Base-by-base conservation (phyloP, 139 green algal genomes). In the Chlorella sp. region DNA sequence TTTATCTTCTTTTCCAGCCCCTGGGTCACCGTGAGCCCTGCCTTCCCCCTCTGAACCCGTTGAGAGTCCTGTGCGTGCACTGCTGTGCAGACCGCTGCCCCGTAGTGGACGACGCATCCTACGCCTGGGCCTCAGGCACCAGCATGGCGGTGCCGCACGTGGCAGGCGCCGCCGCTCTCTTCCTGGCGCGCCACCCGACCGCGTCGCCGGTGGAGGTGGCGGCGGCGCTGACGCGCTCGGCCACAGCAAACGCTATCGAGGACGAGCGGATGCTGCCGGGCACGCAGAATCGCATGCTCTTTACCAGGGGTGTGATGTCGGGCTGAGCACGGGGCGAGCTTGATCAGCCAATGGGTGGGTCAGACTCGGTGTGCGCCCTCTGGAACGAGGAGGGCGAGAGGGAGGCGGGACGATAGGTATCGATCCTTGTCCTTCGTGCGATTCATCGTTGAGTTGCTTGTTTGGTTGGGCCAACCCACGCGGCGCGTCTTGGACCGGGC, bases 71-170 rank as follows among this genome's bases (percentile, higher is more conserved):
- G 42, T 10, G 17, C 10, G 10, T 10, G 10, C 17, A 55, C 42
- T 55, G 42, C 42, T 17, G 42, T 55, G 42, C 55, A 64, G 80
- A 49, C 1, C 80, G 89, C n/a, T 94, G 89, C 67, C 61, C 67
- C 0, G 6, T 62, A 2, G 66, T 91, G 17, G 86, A 70, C 1
- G 76, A 89, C 34, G 60, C 6, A 0, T 74, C 88, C 0, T 93
- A 93, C 79, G 84, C 89, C 24, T 92, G 87, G 88, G 82, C 82
- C 4, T 81, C 71, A 0, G 88, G 86, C 26, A 91, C 86, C 14
- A 82, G 63, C 78, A 93, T 94, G 86, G 86, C 89, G 2, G 88
- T 85, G 5, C 89, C 89, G 0, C 83, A 90, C 65, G 88, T 93
- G 2, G 88, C 85, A 4, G 89, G 85, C 23, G 70, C 81, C 0